phyloP scores from a whole-genome alignment of 768 basidiomycete species.

The Calocybe gangraenosa region DNA sequence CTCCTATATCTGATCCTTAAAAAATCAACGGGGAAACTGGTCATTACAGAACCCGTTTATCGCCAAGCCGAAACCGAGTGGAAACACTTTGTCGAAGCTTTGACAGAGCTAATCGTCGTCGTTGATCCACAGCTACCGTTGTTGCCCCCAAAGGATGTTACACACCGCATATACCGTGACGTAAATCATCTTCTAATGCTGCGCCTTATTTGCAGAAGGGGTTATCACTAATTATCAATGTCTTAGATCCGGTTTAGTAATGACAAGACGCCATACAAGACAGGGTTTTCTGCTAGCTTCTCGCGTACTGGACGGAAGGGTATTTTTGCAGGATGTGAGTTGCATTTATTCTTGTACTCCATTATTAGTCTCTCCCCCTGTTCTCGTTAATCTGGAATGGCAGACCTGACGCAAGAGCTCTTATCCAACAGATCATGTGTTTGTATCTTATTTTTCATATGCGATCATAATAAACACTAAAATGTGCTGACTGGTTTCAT shows the following conservation, averaged over 20 bases:
- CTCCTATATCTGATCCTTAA: no score
- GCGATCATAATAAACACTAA: not conserved
- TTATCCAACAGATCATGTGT: slow-evolving; percentile 58
- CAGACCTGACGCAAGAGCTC: no score
- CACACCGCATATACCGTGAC: slow-evolving; percentile 92
- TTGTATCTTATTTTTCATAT: not conserved
- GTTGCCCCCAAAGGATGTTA: slow-evolving; percentile 86
- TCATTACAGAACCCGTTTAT: slow-evolving; percentile 63
- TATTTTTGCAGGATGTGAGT: slow-evolving; percentile 81
- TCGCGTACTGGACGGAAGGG: slow-evolving; percentile 90
- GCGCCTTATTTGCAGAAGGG: not conserved
- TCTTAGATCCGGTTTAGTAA: slow-evolving; percentile 84
- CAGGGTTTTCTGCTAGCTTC: slow-evolving; percentile 73
- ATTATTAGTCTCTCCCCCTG: not conserved
- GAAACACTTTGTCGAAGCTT: slow-evolving; percentile 74
- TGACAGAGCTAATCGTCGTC: slow-evolving; percentile 63
- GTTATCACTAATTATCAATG: no score
- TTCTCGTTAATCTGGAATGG: no score
- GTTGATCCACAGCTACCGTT: slow-evolving; percentile 83
- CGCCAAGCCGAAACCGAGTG: slow-evolving; percentile 85
- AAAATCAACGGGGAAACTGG: not conserved
- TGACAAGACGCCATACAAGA: slow-evolving; percentile 96
- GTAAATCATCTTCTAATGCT: slow-evolving; percentile 47
- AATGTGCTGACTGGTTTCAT: not conserved
- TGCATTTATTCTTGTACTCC: not conserved